These are phyloP conservation scores for Colletotrichum spaethianum DNA, from an alignment of 2,329 filamentous ascomycete species.

Conservation along the genomic window DNA sequence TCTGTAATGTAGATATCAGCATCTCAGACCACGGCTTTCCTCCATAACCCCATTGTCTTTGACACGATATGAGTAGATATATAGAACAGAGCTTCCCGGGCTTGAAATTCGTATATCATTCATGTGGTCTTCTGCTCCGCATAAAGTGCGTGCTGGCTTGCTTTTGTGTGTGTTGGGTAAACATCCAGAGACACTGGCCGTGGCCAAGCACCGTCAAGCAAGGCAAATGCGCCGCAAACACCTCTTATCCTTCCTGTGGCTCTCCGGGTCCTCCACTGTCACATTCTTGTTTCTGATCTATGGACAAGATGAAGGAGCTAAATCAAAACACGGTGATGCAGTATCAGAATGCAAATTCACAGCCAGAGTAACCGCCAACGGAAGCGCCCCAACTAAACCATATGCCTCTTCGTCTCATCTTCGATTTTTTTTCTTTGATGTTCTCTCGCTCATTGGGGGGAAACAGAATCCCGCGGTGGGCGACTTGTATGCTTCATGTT, in stretches of 20 bases:
- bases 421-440: not conserved
- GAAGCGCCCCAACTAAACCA: not conserved
- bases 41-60: not conserved
- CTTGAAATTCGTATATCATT: conserved; percentile 18
- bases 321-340: conserved; percentile 11
- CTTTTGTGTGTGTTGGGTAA: conserved; percentile 1
- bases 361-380: not conserved
- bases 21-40: not conserved
- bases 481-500: not conserved
- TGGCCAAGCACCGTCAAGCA: conserved; percentile 12
- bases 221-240: conserved; percentile 8
- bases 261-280: not conserved
- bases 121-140: not conserved
- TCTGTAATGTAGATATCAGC: not conserved
- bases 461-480: not conserved
- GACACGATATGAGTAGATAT: not conserved
- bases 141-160: not conserved
- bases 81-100: not conserved
- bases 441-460: not conserved
- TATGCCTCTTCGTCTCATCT: conserved; percentile 11
- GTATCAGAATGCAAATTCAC: conserved; percentile 13
- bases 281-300: conserved; percentile 1
- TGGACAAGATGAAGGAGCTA: conserved; percentile 3
- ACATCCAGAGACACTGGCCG: not conserved
- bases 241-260: not conserved